A percentile compares a stretch with the other conserved stretches of the same genome.
Evolutionary conservation across 257 asterid genomes (phyloP).

Genomic region (Petunia axillaris): DNA sequence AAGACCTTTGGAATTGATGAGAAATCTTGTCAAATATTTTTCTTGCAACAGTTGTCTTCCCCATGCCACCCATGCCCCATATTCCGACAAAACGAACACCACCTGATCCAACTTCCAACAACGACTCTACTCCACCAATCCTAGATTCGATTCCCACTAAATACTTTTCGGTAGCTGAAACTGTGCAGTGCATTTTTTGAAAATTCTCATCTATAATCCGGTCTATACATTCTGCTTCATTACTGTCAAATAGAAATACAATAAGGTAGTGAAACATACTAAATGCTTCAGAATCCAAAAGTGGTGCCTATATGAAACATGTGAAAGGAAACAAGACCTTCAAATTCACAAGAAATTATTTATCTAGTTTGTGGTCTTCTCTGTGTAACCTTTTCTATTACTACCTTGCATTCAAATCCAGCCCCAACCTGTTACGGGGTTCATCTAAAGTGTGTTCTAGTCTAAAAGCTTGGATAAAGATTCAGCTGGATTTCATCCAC

Average conservation of each 20-base stretch:
- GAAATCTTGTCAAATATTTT: neutral
- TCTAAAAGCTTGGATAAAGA: too few relatives aligned
- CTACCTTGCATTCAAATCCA: too few relatives aligned
- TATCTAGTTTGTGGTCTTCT: too few relatives aligned
- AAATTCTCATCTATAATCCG: slow-evolving; percentile 6
- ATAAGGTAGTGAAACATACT: neutral
- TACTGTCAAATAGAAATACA: neutral
- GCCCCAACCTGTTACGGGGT: too few relatives aligned
- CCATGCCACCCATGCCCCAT: slow-evolving; percentile 20
- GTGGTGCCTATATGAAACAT: neutral
- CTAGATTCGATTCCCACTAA: slow-evolving; percentile 12
- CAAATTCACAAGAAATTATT: too few relatives aligned
- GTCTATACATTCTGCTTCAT: neutral
- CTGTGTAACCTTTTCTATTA: too few relatives aligned
- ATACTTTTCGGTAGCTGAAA: neutral
- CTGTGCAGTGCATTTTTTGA: neutral
- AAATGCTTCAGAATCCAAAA: neutral
- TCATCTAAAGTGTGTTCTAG: too few relatives aligned
- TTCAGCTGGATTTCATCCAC: too few relatives aligned
- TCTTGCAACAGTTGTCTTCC: slow-evolving; percentile 30
- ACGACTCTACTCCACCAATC: neutral
- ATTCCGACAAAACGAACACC: slow-evolving; percentile 20
- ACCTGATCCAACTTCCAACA: slow-evolving; percentile 7
- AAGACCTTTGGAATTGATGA: neutral
- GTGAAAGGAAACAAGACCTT: too few relatives aligned